Base-by-base conservation (phyloP, 805 yeast species). In the Teunomyces tritomae region DNA sequence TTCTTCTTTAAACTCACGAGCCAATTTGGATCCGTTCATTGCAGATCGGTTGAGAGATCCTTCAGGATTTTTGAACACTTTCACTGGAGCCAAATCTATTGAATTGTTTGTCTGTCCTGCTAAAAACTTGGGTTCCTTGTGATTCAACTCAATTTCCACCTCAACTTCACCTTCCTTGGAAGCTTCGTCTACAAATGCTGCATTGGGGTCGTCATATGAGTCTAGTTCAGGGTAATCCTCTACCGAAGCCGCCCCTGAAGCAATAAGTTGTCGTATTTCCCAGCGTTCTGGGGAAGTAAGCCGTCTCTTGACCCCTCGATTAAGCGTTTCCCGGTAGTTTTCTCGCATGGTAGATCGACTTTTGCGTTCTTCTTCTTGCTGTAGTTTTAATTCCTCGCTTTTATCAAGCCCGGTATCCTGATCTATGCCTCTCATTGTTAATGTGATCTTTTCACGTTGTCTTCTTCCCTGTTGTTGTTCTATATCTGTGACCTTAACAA, bases 261-360 rank as follows among this genome's bases (percentile, higher is more conserved):
- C 84, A 24, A 86, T 87, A 39, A 91, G 68, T 60, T 91, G 97
- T 29, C 87, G 74, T 44, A 88, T 76, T 60, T 92, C 97, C 96
- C 97, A 91, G 47, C 89, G 67, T 64, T 91, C 98, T 0, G 95
- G 95, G 0, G 95, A 86, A 0, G 95, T 85, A 30, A 85, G 63
- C 45, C 87, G 74, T 50, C 74, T 48, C 39, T 61, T 63, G 26
- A 35, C 74, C 67, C 51, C 42, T 9, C 39, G 24, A 8, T 28
- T n/a, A 2, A 20, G 13, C 1, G 32, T 3, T 5, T 39, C 36
- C 5, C 8, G 17, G 20, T 40, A 40, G 7, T 27, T 34, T 1
- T 47, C 45, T 7, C 45, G 36, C 29, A 26, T 26, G 14, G 13
- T 10, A 5, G 28, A 13, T 7, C 45, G 36, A 8, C 45, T 30